Base-by-base conservation (phyloP, 352 stramenopile genomes). In the Phytophthora pseudosyringae region DNA sequence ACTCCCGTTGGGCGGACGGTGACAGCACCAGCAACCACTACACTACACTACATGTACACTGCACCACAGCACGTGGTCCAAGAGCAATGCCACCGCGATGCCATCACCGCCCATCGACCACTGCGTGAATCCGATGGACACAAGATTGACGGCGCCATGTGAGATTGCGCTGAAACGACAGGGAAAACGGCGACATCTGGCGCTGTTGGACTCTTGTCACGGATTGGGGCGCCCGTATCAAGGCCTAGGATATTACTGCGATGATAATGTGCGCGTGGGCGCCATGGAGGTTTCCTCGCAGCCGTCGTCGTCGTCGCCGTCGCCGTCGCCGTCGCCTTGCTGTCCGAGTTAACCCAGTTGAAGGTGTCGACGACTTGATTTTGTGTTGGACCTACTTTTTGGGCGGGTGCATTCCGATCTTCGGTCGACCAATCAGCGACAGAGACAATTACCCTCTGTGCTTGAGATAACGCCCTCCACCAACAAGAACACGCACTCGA, bases 381-480 rank as follows among this genome's bases (percentile, higher is more conserved):
- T 62, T 48, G 48, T 43, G 33, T 53, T 33, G 40, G 16, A 53
- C 25, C 43, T 29, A 55, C 39, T 40, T 46, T 63, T 56, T 36
- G 11, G 7, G 21, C 7, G 12, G 41, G 32, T 39, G 32, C 25
- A 39, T 31, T 38, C 43, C 26, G 29, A 62, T 29, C 32, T 6
- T 33, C 6, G 7, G 25, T 26, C 16, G 7, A 3, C 52, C 52
- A 60, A 50, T 51, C 39, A 43, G 3, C 11, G 12, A 15, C 16
- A 16, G 18, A 33, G 8, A 28, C 10, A 56, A n/a, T 33, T 44
- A 16, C 21, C 21, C 39, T 35, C 4, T 28, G 13, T 39, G 16
- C 8, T 32, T 13, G 11, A 18, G 8, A 46, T 46, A 62, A 16
- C 1, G 54, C 38, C 51, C 7, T 31, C 5, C 15, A 2, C 32